phyloP scores from a whole-genome alignment of 23 red algal genomes.

The Gracilaria vermiculophylla region DNA sequence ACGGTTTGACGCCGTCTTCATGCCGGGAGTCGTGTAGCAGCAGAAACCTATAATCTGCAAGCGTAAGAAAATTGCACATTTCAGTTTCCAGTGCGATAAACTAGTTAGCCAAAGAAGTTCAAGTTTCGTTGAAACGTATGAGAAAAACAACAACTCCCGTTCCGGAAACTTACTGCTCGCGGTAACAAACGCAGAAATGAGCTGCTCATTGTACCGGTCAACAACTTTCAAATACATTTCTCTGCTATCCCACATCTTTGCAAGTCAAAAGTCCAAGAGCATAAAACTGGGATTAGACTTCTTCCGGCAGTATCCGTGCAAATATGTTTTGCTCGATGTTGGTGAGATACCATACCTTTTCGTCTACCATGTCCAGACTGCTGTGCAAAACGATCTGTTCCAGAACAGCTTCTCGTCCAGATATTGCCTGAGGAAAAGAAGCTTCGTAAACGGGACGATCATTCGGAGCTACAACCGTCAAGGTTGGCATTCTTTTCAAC shows the following conservation, averaged over 20 bases:
- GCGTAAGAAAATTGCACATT: background rate
- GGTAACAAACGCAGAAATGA: constrained; percentile 75
- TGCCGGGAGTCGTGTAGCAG: constrained; percentile 68
- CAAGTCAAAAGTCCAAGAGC: background rate
- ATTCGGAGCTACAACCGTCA: constrained; percentile 47
- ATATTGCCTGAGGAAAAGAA: constrained; percentile 57
- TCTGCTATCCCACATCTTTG: constrained; percentile 55
- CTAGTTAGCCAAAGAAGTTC: background rate
- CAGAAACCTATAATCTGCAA: constrained; percentile 69
- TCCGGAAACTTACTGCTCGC: constrained; percentile 48
- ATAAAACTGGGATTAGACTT: background rate
- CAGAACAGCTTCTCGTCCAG: constrained; percentile 43
- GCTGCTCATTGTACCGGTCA: constrained; percentile 70
- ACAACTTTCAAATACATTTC: constrained; percentile 72
- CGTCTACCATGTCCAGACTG: constrained; percentile 83
- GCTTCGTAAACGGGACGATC: constrained; percentile 56
- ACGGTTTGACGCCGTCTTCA: constrained; percentile 58
- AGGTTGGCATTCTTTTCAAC: constrained; percentile 44
- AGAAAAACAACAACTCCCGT: background rate
- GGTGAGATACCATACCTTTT: constrained; percentile 29
- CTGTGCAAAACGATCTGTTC: constrained; percentile 70
- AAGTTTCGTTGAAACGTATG: background rate
- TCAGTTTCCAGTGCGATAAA: too few species aligned
- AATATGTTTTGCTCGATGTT: background rate
- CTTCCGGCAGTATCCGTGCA: background rate